A percentile compares a stretch with the other conserved stretches of the same genome.
Evolutionary conservation across 176 grass and related monocot species (phyloP).

Genomic region (Eleusine coracana): DNA sequence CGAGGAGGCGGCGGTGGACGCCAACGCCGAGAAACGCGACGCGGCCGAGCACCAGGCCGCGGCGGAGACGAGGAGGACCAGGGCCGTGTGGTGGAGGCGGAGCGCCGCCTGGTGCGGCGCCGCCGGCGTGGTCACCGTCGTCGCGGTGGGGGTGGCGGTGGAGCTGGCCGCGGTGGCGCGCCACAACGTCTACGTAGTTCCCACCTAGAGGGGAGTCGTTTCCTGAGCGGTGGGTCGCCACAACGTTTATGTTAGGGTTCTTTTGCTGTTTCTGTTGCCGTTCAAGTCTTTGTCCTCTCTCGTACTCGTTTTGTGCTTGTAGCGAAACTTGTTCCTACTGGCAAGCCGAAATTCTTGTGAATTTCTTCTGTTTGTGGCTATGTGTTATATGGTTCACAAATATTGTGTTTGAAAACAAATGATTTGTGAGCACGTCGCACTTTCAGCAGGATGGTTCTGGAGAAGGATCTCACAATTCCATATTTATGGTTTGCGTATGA

Average conservation of each 20-base stretch:
- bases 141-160: slow-evolving; percentile 30
- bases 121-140: slow-evolving; percentile 16
- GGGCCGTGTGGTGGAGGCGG: slow-evolving; percentile 2
- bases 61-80: not conserved
- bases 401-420: not conserved
- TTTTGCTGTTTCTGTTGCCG: not conserved
- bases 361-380: not conserved
- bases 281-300: not conserved
- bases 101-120: slow-evolving; percentile 27
- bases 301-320: not conserved
- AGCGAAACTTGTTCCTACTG: not conserved
- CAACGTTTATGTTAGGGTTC: not conserved
- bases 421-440: not conserved
- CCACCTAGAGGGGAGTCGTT: slow-evolving; percentile 14
- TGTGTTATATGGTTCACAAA: not conserved
- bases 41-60: not conserved
- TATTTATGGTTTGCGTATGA: not conserved
- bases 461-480: not conserved
- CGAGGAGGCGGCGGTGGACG: not conserved
- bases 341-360: not conserved
- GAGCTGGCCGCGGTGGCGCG: slow-evolving; percentile 32
- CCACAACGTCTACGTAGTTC: slow-evolving; percentile 33
- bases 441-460: not conserved
- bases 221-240: not conserved
- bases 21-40: not conserved